Evolutionary conservation across 345 rosid species (phyloP).

Genomic region (Draba incana): DNA sequence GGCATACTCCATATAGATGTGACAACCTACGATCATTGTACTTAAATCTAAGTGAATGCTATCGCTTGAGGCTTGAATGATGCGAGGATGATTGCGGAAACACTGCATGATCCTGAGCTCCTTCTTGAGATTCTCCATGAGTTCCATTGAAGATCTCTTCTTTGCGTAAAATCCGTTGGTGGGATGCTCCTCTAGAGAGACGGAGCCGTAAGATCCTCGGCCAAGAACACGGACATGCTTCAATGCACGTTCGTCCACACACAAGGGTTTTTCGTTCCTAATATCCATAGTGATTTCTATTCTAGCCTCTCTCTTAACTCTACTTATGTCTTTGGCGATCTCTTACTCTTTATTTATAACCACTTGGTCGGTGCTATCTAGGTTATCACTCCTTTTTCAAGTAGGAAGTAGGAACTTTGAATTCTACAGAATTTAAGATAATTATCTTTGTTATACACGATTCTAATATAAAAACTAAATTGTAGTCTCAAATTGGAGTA

Average conservation of each 20-base stretch:
- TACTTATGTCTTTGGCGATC: too few relatives aligned
- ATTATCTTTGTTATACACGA: too few relatives aligned
- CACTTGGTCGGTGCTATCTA: too few relatives aligned
- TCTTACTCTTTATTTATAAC: too few relatives aligned
- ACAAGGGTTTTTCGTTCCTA: not conserved
- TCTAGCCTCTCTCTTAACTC: too few relatives aligned
- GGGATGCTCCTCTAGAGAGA: not conserved
- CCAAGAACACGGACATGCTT: not conserved
- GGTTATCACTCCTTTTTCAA: too few relatives aligned
- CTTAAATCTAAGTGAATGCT: not conserved
- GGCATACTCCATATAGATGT: slow-evolving; percentile 26
- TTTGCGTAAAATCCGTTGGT: not conserved
- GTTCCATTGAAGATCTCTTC: not conserved
- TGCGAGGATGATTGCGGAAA: slow-evolving; percentile 14
- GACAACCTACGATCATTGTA: slow-evolving; percentile 1
- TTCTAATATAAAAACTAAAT: too few relatives aligned
- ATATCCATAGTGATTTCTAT: too few relatives aligned
- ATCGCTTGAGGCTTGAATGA: not conserved
- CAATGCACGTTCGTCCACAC: not conserved
- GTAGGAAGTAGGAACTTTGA: too few relatives aligned
- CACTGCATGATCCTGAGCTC: slow-evolving; percentile 20
- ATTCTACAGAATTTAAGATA: too few relatives aligned
- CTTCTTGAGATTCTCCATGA: slow-evolving; percentile 5
- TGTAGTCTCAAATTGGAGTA: too few relatives aligned
- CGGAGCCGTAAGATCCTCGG: not conserved